Evolutionary conservation across 1,284 basidiomycete species (phyloP), one percentile per base, ranked within the genome.

Genomic region (Laetiporus sulphureus): DNA sequence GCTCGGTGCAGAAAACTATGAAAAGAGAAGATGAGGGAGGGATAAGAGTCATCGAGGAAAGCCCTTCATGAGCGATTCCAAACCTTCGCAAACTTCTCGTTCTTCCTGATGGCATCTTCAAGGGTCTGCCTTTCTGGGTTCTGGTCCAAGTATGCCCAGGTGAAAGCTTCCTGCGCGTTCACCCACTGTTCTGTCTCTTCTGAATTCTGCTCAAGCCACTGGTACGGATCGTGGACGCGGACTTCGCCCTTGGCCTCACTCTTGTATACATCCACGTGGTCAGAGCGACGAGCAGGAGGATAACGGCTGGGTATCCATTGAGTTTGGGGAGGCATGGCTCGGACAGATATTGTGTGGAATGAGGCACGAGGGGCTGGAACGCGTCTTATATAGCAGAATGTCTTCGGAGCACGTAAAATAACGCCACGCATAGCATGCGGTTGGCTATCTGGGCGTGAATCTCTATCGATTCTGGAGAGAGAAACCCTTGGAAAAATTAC

Each of bases 71-170:
- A n/a, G n/a, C n/a, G n/a, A n/a, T n/a, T n/a, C n/a, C 53, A 37
- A 52, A 85, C 85, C 72, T 76, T 83, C 13, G 78, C 72, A 59
- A 82, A 90, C 60, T 89, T 70, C 42, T 71, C 82, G 56, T 78
- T 84, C 41, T 68, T 64, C 44, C 71, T 71, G 51, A 89, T 76
- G 31, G 70, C 72, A 21, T 72, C 65, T 54, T 83, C 78, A 34
- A 90, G 67, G 38, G 62, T 69, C 30, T 71, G 57, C 31, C 73
- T 66, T 55, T 85, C 71, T 8, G 73, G 61, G 53, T 79, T 81
- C 57, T 77, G 65, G 56, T 78, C 72, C 40, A 90, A 64, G 57
- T 80, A 79, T 23, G 63, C 46, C 27, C 73, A 66, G 5, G 84
- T 83, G 49, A 77, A 79, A 4, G 61, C 61, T 37, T 75, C 79